Base-by-base conservation (phyloP, 495 filamentous ascomycete species). In the Evansstolkia leycettana region DNA sequence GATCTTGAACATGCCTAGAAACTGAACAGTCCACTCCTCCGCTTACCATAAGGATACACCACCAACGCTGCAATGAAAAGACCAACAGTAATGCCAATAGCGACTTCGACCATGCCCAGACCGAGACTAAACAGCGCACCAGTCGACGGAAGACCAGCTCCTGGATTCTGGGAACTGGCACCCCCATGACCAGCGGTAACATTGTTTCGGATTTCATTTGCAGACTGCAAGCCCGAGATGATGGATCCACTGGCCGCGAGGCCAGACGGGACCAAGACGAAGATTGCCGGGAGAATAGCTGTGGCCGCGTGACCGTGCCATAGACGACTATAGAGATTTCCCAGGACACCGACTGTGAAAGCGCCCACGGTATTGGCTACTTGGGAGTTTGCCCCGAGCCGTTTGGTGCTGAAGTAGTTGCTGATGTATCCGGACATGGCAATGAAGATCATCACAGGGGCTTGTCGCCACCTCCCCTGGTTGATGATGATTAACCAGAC, bases 201-300 rank as follows among this genome's bases (percentile, higher is more conserved):
- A 7, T 60, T 66, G 34, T 65, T 67, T 7, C 66, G 71, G 31
- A 90, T 70, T 46, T 80, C 67, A 45, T 89, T 70, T 7, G 82
- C 83, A 13, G 67, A 75, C 35, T 68, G 67, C 17, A 95, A 52
- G 5, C 88, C 88, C 17, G 71, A 73, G n/a, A 95, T 64, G 37
- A 94, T 65, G 7, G 76, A 82, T 2, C 87, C 88, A 16, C 69
- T 70, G 2, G 82, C 82, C 2, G 88, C 83, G 14, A 95, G 62
- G 5, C 86, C 87, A 3, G 77, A 84, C 2, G 88, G 88, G 2
- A 95, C 88, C 34, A 88, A 79, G 2, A 93, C 85, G 50, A 93
- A 92, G 44, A 95, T 93, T n/a, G 80, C 87, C 0, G 88, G 88
- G 2, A 95, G 63, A 53, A 94, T 80, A 12, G 82, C 80, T 0